Conservation (phyloP, 2,329 filamentous ascomycete genomes). For the Botryotinia narcissicola region DNA sequence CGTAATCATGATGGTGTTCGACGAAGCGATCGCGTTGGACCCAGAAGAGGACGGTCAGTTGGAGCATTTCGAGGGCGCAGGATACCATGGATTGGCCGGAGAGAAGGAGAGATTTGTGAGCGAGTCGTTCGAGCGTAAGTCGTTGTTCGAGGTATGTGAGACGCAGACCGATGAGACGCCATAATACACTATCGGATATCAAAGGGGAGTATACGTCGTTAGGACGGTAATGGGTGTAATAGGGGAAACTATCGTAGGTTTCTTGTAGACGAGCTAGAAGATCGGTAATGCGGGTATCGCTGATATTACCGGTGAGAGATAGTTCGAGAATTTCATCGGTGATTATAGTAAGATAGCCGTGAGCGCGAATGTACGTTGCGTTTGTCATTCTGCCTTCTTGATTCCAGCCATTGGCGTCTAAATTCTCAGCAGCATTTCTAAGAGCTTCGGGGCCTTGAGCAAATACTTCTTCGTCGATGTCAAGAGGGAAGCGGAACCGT, state of each 20-base stretch:
- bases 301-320: constrained; percentile 39
- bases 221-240: constrained; percentile 41
- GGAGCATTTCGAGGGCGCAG: constrained; percentile 48
- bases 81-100: constrained; percentile 44
- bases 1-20: constrained; percentile 45
- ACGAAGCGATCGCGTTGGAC: constrained; percentile 49
- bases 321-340: constrained; percentile 60
- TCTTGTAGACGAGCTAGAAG: constrained; percentile 33
- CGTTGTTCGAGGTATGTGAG: constrained; percentile 55
- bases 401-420: constrained; percentile 55
- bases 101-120: constrained; percentile 46
- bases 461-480: constrained; percentile 52
- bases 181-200: constrained; percentile 41
- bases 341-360: constrained; percentile 48
- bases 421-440: constrained; percentile 39
- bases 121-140: constrained; percentile 57
- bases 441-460: constrained; percentile 44
- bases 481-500: constrained; percentile 52
- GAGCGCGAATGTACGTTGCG: constrained; percentile 47
- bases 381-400: constrained; percentile 44
- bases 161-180: constrained; percentile 46
- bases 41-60: constrained; percentile 48
- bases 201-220: constrained; percentile 43
- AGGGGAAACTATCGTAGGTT: constrained; percentile 40
- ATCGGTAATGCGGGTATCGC: constrained; percentile 30